Conservation (phyloP, 169 alveolate genomes). For the Eimeria sp. region DNA sequence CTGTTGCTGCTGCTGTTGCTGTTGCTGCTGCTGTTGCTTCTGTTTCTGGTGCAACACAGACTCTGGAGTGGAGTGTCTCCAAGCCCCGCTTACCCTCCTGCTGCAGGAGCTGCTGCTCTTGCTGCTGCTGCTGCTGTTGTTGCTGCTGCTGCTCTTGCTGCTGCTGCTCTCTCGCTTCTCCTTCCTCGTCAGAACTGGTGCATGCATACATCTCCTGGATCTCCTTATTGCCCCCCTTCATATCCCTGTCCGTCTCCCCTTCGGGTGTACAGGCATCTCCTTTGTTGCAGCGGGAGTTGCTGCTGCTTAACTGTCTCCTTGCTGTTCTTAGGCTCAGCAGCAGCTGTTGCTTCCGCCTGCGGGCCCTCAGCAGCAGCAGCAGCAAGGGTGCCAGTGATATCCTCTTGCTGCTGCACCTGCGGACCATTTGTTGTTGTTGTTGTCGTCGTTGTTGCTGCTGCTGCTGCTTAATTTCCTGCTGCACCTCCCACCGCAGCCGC, state of each 20-base stretch:
- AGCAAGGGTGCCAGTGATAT: neutral
- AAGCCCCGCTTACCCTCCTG: neutral
- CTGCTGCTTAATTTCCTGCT: neutral
- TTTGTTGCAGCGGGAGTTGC: neutral
- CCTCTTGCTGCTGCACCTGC: neutral
- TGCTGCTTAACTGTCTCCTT: neutral
- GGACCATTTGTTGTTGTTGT: neutral
- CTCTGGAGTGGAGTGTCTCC: neutral
- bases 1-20: neutral
- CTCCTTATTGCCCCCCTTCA: too few species aligned
- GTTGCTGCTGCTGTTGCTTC: neutral
- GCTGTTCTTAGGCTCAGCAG: neutral
- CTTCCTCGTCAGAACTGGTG: neutral
- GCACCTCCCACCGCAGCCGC: slow-evolving; percentile 40
- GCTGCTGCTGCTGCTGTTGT: neutral
- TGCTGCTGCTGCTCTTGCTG: slow-evolving; percentile 3
- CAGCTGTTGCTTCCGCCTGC: too few species aligned
- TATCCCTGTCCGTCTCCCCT: neutral
- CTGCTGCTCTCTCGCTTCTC: neutral
- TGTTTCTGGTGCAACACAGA: neutral
- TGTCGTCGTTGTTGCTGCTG: slow-evolving; percentile 23
- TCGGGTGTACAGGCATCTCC: neutral
- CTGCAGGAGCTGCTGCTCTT: neutral
- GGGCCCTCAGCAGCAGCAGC: too few species aligned
- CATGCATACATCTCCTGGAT: too few species aligned